A percentile compares a stretch with the other conserved stretches of the same genome.
These are phyloP conservation scores for Coemansia sp. DNA, from an alignment of 192 early-diverging fungal species.

Conservation along the genomic window DNA sequence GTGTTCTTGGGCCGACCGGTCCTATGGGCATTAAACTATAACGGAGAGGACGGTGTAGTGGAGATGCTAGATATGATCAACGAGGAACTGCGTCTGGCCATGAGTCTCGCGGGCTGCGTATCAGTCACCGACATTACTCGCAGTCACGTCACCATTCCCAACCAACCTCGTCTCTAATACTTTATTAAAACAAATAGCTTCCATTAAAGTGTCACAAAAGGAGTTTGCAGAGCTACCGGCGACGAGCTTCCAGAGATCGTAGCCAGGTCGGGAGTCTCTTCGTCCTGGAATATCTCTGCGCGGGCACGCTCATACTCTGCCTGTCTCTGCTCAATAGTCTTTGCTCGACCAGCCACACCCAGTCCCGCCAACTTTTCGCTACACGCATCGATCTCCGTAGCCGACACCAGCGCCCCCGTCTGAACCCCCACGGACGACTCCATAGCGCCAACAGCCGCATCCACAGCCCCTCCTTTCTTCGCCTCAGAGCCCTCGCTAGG, in stretches of 20 bases:
- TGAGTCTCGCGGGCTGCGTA: constrained; percentile 67
- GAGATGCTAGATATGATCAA: constrained; percentile 72
- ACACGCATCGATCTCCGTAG: background rate
- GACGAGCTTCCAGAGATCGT: background rate
- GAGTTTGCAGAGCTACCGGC: background rate
- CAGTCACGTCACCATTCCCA: constrained; percentile 21
- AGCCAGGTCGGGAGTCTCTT: background rate
- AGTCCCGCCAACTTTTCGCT: background rate
- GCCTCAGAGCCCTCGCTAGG: background rate
- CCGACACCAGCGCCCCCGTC: background rate
- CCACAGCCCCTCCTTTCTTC: background rate
- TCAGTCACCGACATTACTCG: constrained; percentile 25
- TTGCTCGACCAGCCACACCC: background rate
- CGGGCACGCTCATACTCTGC: constrained; percentile 36
- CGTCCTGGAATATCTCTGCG: constrained; percentile 35
- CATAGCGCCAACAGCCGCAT: background rate
- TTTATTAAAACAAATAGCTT: too few species aligned
- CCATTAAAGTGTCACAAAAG: background rate
- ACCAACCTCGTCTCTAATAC: constrained; percentile 10
- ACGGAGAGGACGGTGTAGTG: constrained; percentile 87
- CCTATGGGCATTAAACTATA: constrained; percentile 76
- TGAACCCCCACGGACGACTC: background rate
- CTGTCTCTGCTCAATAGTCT: constrained; percentile 26
- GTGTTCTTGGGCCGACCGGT: constrained; percentile 59
- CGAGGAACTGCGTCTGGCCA: constrained; percentile 82